These are phyloP conservation scores for Ogataea nitratoaversa DNA, from an alignment of 805 yeast genomes.

Conservation along the genomic window DNA sequence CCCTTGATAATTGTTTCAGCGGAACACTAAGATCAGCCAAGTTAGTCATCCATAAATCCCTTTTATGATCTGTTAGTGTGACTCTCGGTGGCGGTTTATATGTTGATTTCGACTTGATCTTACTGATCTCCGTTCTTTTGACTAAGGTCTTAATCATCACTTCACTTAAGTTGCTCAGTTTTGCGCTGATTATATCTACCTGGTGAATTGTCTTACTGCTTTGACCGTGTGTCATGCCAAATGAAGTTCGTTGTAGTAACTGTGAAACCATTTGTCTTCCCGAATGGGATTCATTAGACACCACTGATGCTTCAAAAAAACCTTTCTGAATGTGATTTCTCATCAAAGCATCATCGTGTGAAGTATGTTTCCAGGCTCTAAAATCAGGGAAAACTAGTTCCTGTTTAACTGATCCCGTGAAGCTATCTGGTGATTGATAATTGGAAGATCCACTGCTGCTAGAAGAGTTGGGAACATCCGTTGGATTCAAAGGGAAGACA, in stretches of 20 bases:
- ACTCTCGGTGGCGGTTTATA: slow-evolving; percentile 86
- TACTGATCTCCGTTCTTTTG: slow-evolving; percentile 41
- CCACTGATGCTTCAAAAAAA: slow-evolving; percentile 57
- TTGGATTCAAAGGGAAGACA: slow-evolving; percentile 30
- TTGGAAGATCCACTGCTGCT: too few species aligned
- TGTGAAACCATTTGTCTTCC: slow-evolving; percentile 56
- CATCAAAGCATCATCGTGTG: slow-evolving; percentile 50
- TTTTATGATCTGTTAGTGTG: slow-evolving; percentile 80
- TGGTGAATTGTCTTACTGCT: slow-evolving; percentile 4
- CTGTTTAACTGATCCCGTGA: neutral
- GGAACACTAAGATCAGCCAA: slow-evolving; percentile 67
- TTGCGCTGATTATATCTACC: slow-evolving; percentile 13
- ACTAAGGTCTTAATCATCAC: slow-evolving; percentile 46
- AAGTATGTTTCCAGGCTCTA: slow-evolving; percentile 61
- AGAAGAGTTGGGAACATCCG: too few species aligned
- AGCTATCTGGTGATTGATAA: too few species aligned
- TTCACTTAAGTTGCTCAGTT: slow-evolving; percentile 41
- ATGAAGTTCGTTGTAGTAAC: slow-evolving; percentile 27
- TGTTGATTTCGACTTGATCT: slow-evolving; percentile 44
- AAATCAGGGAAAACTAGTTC: slow-evolving; percentile 59
- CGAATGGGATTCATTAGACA: slow-evolving; percentile 63
- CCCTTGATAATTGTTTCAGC: slow-evolving; percentile 61
- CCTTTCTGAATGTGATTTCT: slow-evolving; percentile 65
- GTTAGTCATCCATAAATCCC: slow-evolving; percentile 82
- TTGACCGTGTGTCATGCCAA: slow-evolving; percentile 6